These are phyloP conservation scores for Penicillium sp. DNA, from an alignment of 2,329 filamentous ascomycete species.

Conservation along the genomic window DNA sequence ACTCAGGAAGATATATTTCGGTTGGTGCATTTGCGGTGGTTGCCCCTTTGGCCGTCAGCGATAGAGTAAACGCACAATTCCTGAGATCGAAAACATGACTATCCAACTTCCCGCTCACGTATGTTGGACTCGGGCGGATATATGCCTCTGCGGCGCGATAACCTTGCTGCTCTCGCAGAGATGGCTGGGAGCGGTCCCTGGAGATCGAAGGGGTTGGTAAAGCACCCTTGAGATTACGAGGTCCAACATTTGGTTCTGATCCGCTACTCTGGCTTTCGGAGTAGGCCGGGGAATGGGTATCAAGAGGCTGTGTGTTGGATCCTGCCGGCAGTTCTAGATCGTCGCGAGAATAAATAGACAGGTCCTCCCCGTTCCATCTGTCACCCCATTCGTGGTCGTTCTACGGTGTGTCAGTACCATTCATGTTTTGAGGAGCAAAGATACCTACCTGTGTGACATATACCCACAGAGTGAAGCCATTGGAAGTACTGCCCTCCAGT, in stretches of 20 bases:
- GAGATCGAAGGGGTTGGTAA: slow-evolving; percentile 60
- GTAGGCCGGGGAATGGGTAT: slow-evolving; percentile 53
- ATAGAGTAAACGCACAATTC: slow-evolving; percentile 73
- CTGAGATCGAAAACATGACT: slow-evolving; percentile 79
- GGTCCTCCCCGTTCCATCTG: slow-evolving; percentile 95
- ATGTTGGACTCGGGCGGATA: slow-evolving; percentile 78
- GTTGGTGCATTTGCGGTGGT: slow-evolving; percentile 69
- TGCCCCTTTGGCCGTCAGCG: slow-evolving; percentile 61
- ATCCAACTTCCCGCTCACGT: slow-evolving; percentile 68
- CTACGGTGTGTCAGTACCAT: slow-evolving; percentile 38
- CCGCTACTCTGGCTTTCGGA: slow-evolving; percentile 52
- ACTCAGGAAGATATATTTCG: slow-evolving; percentile 81
- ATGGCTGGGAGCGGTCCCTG: slow-evolving; percentile 54
- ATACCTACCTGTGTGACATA: slow-evolving; percentile 67
- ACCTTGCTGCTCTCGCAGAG: slow-evolving; percentile 65
- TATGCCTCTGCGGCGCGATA: slow-evolving; percentile 92
- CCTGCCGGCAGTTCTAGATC: slow-evolving; percentile 61
- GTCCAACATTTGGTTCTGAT: slow-evolving; percentile 59
- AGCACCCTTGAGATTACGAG: slow-evolving; percentile 71
- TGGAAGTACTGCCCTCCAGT: slow-evolving; percentile 77
- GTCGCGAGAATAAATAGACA: slow-evolving; percentile 85
- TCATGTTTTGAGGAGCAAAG: neutral
- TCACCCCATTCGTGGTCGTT: slow-evolving; percentile 90
- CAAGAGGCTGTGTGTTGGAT: slow-evolving; percentile 28
- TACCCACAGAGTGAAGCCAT: slow-evolving; percentile 86